phyloP scores from a whole-genome alignment of 2,329 filamentous ascomycete genomes.

The Hirsutella minnesotensis region DNA sequence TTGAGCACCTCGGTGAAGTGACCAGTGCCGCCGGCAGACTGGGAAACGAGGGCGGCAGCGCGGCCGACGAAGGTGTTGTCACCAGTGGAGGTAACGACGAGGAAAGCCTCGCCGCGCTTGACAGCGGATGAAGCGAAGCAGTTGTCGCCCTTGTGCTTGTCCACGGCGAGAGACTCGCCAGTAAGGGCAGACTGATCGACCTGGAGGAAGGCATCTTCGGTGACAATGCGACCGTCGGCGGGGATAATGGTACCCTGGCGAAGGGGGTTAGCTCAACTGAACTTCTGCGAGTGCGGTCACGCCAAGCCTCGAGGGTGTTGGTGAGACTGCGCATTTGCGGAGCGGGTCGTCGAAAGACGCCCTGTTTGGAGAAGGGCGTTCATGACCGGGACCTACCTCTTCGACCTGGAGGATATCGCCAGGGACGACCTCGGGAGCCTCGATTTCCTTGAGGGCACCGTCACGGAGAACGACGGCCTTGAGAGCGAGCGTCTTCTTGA shows the following conservation, averaged over 20 bases:
- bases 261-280: neutral
- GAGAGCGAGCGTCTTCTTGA: slow-evolving; percentile 82
- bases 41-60: slow-evolving; percentile 73
- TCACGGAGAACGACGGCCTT: slow-evolving; percentile 83
- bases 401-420: slow-evolving; percentile 85
- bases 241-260: slow-evolving; percentile 69
- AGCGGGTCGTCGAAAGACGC: neutral
- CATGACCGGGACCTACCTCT: slow-evolving; percentile 37
- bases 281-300: neutral
- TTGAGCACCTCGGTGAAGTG: slow-evolving; percentile 90
- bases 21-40: slow-evolving; percentile 60
- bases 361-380: neutral
- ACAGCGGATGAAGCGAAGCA: slow-evolving; percentile 80
- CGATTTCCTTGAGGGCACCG: slow-evolving; percentile 61
- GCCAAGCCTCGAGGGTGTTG: no score
- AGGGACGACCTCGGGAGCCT: slow-evolving; percentile 74
- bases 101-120: slow-evolving; percentile 80
- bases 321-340: neutral
- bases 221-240: slow-evolving; percentile 77
- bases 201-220: slow-evolving; percentile 74
- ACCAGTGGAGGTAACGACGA: slow-evolving; percentile 74
- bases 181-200: slow-evolving; percentile 89
- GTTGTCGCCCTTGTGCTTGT: slow-evolving; percentile 72
- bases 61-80: slow-evolving; percentile 86
- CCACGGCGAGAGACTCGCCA: slow-evolving; percentile 81